phyloP scores from a whole-genome alignment of 768 basidiomycete genomes.

The Tricholoma flavovirens region DNA sequence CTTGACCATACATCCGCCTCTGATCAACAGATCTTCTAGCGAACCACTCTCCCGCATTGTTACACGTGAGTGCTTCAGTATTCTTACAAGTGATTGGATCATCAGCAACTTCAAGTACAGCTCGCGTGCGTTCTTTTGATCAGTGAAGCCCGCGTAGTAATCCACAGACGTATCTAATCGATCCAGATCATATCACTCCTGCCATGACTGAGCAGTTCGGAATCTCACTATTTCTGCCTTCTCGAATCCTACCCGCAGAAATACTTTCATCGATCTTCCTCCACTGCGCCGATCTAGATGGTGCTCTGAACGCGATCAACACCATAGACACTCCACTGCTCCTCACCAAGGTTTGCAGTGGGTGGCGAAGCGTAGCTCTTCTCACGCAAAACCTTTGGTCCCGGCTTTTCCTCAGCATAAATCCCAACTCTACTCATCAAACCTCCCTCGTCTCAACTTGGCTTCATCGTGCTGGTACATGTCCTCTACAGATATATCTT shows the following conservation, averaged over 20 bases:
- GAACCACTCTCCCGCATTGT: not conserved
- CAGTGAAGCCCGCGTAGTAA: not conserved
- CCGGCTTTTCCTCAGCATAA: conserved; percentile 27
- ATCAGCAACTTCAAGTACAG: not conserved
- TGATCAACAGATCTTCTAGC: conserved; percentile 11
- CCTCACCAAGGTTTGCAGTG: conserved; percentile 32
- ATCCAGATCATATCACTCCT: not conserved
- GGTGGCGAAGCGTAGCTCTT: conserved; percentile 36
- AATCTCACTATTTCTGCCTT: conserved; percentile 4
- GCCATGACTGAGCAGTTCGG: conserved; percentile 6
- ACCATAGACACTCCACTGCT: conserved; percentile 35
- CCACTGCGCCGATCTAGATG: conserved; percentile 27
- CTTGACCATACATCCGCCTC: conserved; percentile 3
- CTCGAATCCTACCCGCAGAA: conserved; percentile 27
- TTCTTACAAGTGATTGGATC: not conserved
- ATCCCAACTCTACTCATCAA: conserved; percentile 14
- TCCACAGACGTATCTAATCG: conserved; percentile 5
- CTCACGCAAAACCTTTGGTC: conserved; percentile 37
- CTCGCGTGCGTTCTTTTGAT: not conserved
- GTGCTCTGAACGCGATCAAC: conserved; percentile 26
- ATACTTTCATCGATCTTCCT: conserved; percentile 38
- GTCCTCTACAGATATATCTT: conserved; percentile 18
- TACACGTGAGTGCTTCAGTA: conserved; percentile 1
- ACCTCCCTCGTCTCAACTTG: conserved; percentile 16
- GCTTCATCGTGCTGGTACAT: conserved; percentile 16